phyloP scores from a whole-genome alignment of 208 protist genomes.

The Acanthamoeba healyi region DNA sequence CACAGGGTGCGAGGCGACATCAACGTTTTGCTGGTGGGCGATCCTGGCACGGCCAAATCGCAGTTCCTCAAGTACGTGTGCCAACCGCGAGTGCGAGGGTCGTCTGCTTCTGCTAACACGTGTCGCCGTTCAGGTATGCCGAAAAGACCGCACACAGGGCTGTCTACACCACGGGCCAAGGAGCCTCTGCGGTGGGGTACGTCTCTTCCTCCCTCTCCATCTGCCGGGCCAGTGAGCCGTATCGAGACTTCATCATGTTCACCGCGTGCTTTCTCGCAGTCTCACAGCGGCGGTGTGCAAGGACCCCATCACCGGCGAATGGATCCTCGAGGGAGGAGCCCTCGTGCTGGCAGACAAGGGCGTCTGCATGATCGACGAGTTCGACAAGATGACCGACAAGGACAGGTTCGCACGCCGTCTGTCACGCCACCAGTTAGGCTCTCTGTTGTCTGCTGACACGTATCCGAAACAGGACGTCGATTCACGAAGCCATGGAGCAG shows the following conservation, averaged over 20 bases:
- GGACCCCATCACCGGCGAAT: slow-evolving; percentile 98
- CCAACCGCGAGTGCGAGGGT: slow-evolving; percentile 91
- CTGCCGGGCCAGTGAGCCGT: neutral
- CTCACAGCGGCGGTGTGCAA: slow-evolving; percentile 98
- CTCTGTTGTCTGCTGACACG: too few relatives aligned
- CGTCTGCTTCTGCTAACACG: slow-evolving; percentile 87
- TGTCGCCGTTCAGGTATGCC: slow-evolving; percentile 99
- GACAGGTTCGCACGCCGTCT: slow-evolving; percentile 89
- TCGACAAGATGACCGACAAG: slow-evolving; percentile 99
- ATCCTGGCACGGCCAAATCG: slow-evolving; percentile 98
- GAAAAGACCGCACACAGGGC: slow-evolving; percentile 98
- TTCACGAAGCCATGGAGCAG: slow-evolving; percentile 99
- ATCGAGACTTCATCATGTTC: neutral
- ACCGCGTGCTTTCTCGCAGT: slow-evolving; percentile 90
- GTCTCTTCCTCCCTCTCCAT: neutral
- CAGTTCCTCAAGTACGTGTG: slow-evolving; percentile 90
- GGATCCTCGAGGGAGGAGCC: slow-evolving; percentile 99
- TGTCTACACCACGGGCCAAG: slow-evolving; percentile 99
- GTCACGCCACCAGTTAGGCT: slow-evolving; percentile 99
- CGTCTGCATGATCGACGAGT: slow-evolving; percentile 99
- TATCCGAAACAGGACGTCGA: slow-evolving; percentile 95
- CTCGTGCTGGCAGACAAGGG: slow-evolving; percentile 99
- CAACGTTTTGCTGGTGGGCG: slow-evolving; percentile 99
- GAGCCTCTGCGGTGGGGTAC: slow-evolving; percentile 93
- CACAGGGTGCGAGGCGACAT: slow-evolving; percentile 99